These are phyloP conservation scores for Quercus glauca DNA, from an alignment of 306 rosid genomes.

Conservation along the genomic window DNA sequence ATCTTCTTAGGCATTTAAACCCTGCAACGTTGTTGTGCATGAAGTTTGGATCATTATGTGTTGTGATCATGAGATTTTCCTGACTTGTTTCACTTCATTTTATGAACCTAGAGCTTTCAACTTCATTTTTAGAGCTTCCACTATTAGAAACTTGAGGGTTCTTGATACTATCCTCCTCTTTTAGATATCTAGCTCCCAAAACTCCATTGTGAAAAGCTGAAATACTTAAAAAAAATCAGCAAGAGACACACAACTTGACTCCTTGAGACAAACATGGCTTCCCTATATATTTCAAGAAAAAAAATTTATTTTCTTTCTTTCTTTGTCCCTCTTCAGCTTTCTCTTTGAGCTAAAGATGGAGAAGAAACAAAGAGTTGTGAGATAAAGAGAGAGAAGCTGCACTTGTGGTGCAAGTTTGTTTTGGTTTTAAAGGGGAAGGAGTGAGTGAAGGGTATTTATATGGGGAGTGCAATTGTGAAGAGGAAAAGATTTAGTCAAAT, in stretches of 20 bases:
- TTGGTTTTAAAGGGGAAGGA: conserved; percentile 14
- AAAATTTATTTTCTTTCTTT: not conserved
- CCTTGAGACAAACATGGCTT: conserved; percentile 46
- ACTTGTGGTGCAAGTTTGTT: not conserved
- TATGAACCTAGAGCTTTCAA: conserved; percentile 17
- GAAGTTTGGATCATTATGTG: no score
- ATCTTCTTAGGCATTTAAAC: no score
- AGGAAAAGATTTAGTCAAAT: conserved; percentile 27
- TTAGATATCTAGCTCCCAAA: conserved; percentile 38
- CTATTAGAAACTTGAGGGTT: conserved; percentile 27
- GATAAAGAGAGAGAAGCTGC: not conserved
- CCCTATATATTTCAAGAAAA: not conserved
- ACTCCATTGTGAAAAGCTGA: conserved; percentile 28
- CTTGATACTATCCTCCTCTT: conserved; percentile 26
- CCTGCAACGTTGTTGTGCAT: no score
- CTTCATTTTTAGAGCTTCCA: conserved; percentile 20
- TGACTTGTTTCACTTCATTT: no score
- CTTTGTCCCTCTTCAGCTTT: conserved; percentile 4
- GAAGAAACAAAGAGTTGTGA: no score
- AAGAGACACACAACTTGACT: conserved; percentile 31
- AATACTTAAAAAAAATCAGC: conserved; percentile 39
- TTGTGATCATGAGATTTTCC: no score
- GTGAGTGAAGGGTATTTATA: not conserved
- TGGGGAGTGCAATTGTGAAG: conserved; percentile 7
- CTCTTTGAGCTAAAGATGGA: conserved; percentile 17